Conservation (phyloP, 805 yeast genomes). For the Grigorovia yakushimaensis region DNA sequence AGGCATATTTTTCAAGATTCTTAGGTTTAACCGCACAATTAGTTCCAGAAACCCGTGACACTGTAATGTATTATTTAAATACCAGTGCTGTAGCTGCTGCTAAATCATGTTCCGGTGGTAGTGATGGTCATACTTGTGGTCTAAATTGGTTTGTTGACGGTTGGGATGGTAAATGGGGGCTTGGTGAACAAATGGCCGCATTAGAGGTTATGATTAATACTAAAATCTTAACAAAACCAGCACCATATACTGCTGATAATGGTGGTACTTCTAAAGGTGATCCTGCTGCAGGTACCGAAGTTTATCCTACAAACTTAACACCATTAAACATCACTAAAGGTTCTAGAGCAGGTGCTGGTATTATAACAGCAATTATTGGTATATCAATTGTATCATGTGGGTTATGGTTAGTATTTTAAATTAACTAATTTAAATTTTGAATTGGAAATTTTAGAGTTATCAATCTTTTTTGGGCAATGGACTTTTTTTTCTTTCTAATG, state of each 20-base stretch:
- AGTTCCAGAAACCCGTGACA: slow-evolving; percentile 42
- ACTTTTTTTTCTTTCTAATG: too few relatives aligned
- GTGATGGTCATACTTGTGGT: slow-evolving; percentile 86
- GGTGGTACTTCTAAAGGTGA: slow-evolving; percentile 70
- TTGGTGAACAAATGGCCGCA: slow-evolving; percentile 89
- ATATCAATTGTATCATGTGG: slow-evolving; percentile 34
- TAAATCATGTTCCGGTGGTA: slow-evolving; percentile 74
- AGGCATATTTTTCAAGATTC: slow-evolving; percentile 70
- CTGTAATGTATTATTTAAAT: slow-evolving; percentile 29
- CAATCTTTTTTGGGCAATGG: too few relatives aligned
- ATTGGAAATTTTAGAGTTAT: too few relatives aligned
- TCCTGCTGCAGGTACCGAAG: slow-evolving; percentile 56
- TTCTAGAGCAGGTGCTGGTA: slow-evolving; percentile 60
- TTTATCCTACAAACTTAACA: slow-evolving; percentile 29
- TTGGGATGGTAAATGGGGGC: slow-evolving; percentile 70
- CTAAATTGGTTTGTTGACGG: slow-evolving; percentile 50
- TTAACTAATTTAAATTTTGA: too few relatives aligned
- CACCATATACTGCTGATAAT: slow-evolving; percentile 50
- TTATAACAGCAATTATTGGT: slow-evolving; percentile 51
- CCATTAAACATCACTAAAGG: slow-evolving; percentile 37
- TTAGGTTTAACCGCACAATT: slow-evolving; percentile 65
- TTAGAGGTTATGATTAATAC: slow-evolving; percentile 50
- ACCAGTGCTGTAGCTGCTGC: slow-evolving; percentile 67
- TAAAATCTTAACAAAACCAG: slow-evolving; percentile 29
- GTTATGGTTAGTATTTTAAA: slow-evolving; percentile 35